Conservation (phyloP, 139 green algal genomes). For the Chlamydomonas eustigma region DNA sequence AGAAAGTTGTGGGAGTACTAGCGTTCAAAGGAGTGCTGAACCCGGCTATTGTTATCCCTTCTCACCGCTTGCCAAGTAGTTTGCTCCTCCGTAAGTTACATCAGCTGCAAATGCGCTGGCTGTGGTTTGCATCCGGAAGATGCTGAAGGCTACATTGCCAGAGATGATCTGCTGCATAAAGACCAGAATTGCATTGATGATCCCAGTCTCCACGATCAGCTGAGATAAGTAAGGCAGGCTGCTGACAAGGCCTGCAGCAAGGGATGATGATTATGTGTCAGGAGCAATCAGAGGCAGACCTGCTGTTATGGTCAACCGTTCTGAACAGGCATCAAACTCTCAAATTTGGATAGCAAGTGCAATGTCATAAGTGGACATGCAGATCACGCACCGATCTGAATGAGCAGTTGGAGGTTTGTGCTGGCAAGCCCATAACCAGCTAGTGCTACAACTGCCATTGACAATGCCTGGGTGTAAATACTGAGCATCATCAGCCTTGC, state of each 20-base stretch:
- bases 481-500: background rate
- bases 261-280: too few relatives aligned
- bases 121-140: background rate
- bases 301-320: too few relatives aligned
- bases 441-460: background rate
- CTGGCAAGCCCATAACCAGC: background rate
- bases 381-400: background rate
- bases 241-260: background rate
- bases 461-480: background rate
- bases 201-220: background rate
- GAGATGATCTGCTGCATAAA: background rate
- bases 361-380: too few relatives aligned
- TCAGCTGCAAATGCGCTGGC: too few relatives aligned
- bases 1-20: too few relatives aligned
- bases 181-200: background rate
- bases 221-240: background rate
- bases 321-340: too few relatives aligned
- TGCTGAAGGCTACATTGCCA: background rate
- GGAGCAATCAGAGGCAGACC: too few relatives aligned
- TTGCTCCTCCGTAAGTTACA: too few relatives aligned
- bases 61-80: too few relatives aligned
- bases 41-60: too few relatives aligned
- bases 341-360: too few relatives aligned
- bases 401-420: background rate
- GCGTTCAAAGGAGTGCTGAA: too few relatives aligned